phyloP scores from a whole-genome alignment of 2,329 filamentous ascomycete species.

The Hymenoscyphus repandus region DNA sequence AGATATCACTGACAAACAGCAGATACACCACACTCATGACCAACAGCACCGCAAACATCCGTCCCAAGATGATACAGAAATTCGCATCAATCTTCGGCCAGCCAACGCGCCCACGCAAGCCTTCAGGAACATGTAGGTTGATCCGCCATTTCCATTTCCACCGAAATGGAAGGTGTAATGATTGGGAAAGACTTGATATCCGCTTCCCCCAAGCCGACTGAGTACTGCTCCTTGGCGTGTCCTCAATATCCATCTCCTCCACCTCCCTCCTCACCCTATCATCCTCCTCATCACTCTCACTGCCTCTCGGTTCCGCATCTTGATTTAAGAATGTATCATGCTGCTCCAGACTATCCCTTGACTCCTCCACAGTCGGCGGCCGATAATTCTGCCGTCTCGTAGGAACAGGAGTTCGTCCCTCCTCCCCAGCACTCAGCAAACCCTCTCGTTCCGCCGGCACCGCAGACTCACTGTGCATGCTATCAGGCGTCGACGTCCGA shows the following conservation, averaged over 20 bases:
- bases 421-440: constrained; percentile 54
- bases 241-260: constrained; percentile 83
- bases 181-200: constrained; percentile 30
- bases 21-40: constrained; percentile 76
- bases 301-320: constrained; percentile 45
- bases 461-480: constrained; percentile 53
- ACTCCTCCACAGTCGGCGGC: constrained; percentile 71
- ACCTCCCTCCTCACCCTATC: constrained; percentile 73
- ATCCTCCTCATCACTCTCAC: constrained; percentile 47
- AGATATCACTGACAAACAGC: constrained; percentile 79
- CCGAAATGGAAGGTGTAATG: constrained; percentile 30
- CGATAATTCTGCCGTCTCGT: constrained; percentile 59
- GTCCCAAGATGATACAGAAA: constrained; percentile 59
- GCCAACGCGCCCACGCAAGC: constrained; percentile 12
- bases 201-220: constrained; percentile 32
- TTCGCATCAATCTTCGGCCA: constrained; percentile 31
- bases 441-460: constrained; percentile 73
- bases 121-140: constrained; percentile 12
- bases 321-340: constrained; percentile 44
- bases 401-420: constrained; percentile 34
- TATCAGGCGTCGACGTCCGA: constrained; percentile 56
- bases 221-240: constrained; percentile 48
- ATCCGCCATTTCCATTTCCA: constrained; percentile 23
- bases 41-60: constrained; percentile 68
- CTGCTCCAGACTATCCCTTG: constrained; percentile 26